These are phyloP conservation scores for Ochetophila trinervis DNA, from an alignment of 306 rosid genomes.

Conservation along the genomic window DNA sequence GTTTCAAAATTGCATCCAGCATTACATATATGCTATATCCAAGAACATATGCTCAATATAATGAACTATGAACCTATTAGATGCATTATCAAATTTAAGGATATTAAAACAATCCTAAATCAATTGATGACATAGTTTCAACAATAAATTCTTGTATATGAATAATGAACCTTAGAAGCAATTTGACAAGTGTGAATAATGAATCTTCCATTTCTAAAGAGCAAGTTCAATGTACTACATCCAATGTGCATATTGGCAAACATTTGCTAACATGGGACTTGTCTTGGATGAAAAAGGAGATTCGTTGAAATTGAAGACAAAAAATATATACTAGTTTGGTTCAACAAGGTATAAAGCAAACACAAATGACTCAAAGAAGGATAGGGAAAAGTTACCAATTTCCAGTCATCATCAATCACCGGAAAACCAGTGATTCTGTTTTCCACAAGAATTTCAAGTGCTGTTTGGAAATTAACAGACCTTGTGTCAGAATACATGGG, in stretches of 20 bases:
- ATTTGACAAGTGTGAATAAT: background rate
- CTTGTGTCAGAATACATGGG: background rate
- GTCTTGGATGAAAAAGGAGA: background rate
- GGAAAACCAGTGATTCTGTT: conserved; percentile 97
- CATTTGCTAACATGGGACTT: background rate
- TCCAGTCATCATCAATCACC: conserved; percentile 86
- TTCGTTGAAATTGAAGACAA: background rate
- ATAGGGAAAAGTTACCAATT: conserved; percentile 51
- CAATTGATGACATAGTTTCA: no score
- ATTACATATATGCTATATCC: background rate
- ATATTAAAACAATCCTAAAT: background rate
- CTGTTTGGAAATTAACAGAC: conserved; percentile 47
- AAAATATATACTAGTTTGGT: background rate
- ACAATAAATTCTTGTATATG: no score
- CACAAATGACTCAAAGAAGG: conserved; percentile 5
- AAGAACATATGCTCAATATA: background rate
- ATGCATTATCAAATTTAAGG: background rate
- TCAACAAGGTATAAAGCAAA: background rate
- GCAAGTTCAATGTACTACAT: background rate
- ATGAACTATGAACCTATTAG: background rate
- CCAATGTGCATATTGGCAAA: background rate
- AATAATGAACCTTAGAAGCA: no score
- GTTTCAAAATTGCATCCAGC: background rate
- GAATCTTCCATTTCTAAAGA: background rate
- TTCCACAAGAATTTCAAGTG: conserved; percentile 81